Conservation (phyloP, 2,329 filamentous ascomycete genomes). For the Ascochyta clinopodiicola region DNA sequence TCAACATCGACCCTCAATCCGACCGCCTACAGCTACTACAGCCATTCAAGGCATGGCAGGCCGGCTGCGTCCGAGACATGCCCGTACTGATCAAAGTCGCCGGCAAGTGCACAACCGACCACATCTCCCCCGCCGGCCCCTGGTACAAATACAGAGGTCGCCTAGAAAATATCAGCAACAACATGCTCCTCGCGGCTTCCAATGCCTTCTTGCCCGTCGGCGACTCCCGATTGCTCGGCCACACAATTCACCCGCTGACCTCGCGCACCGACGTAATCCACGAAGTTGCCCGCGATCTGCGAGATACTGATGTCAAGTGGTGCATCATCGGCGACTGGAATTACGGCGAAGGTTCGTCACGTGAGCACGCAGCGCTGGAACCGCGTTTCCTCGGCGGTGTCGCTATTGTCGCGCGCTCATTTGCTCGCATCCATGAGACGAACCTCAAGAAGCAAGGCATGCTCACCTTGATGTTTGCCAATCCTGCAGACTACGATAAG, state of each 20-base stretch:
- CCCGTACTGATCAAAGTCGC: slow-evolving; percentile 44
- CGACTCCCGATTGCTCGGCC: slow-evolving; percentile 32
- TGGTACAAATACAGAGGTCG: slow-evolving; percentile 52
- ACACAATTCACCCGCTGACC: slow-evolving; percentile 29
- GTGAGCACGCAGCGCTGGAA: slow-evolving; percentile 26
- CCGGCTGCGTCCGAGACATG: slow-evolving; percentile 29
- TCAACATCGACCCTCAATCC: slow-evolving; percentile 35
- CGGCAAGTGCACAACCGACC: slow-evolving; percentile 51
- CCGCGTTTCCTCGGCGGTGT: slow-evolving; percentile 33
- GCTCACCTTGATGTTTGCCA: slow-evolving; percentile 33
- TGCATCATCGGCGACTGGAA: slow-evolving; percentile 47
- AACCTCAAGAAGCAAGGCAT: slow-evolving; percentile 43
- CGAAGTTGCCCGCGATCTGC: slow-evolving; percentile 34
- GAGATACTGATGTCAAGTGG: slow-evolving; percentile 31
- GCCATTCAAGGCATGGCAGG: slow-evolving; percentile 32
- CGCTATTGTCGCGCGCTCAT: slow-evolving; percentile 33
- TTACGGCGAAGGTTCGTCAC: slow-evolving; percentile 32
- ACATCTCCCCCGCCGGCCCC: slow-evolving; percentile 49
- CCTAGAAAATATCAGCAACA: slow-evolving; percentile 50
- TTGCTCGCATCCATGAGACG: slow-evolving; percentile 40
- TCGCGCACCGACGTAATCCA: slow-evolving; percentile 29
- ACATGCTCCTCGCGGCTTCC: slow-evolving; percentile 43
- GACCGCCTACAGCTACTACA: slow-evolving; percentile 34
- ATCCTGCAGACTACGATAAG: slow-evolving; percentile 25
- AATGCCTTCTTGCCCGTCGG: slow-evolving; percentile 38